Percentiles rank a stretch among this genome's conserved stretches.
Evolutionary conservation across 2,329 filamentous ascomycete genomes (phyloP).

Genomic region (Leptographium radiaticola): DNA sequence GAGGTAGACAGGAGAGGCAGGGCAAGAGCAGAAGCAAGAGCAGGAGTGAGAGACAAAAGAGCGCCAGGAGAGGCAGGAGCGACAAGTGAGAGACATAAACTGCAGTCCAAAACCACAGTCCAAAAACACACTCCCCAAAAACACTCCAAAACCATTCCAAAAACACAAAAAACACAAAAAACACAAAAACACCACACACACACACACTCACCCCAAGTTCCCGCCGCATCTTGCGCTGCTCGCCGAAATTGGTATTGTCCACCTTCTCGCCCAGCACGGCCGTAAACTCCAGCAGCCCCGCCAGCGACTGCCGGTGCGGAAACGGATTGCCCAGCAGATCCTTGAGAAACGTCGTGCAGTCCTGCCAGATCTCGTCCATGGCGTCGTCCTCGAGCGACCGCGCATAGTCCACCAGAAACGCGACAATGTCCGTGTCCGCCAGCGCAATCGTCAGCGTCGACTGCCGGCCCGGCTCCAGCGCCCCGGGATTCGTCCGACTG

Average conservation of each 20-base stretch:
- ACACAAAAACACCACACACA: too few species aligned
- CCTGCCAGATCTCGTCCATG: slow-evolving; percentile 95
- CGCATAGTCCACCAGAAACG: slow-evolving; percentile 84
- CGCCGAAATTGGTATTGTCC: slow-evolving; percentile 94
- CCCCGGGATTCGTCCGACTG: slow-evolving; percentile 75
- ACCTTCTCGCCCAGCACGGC: slow-evolving; percentile 88
- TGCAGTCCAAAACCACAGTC: neutral
- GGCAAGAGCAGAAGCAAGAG: too few species aligned
- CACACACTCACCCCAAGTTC: slow-evolving; percentile 61
- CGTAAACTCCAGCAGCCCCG: slow-evolving; percentile 76
- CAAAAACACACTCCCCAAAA: neutral
- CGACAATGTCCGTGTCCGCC: slow-evolving; percentile 69
- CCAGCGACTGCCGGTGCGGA: slow-evolving; percentile 81
- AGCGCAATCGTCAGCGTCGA: slow-evolving; percentile 82
- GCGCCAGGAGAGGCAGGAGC: too few species aligned
- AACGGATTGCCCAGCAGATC: slow-evolving; percentile 90
- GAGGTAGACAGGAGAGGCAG: too few species aligned
- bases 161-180: neutral
- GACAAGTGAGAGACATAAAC: too few species aligned
- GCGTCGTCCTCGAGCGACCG: slow-evolving; percentile 88
- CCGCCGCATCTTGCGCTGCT: slow-evolving; percentile 81
- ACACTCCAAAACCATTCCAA: too few species aligned
- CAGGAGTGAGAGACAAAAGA: neutral
- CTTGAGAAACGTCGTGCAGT: slow-evolving; percentile 80
- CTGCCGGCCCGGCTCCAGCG: slow-evolving; percentile 65